phyloP scores from a whole-genome alignment of 2,329 filamentous ascomycete species.

The Cladosporium sp. region DNA sequence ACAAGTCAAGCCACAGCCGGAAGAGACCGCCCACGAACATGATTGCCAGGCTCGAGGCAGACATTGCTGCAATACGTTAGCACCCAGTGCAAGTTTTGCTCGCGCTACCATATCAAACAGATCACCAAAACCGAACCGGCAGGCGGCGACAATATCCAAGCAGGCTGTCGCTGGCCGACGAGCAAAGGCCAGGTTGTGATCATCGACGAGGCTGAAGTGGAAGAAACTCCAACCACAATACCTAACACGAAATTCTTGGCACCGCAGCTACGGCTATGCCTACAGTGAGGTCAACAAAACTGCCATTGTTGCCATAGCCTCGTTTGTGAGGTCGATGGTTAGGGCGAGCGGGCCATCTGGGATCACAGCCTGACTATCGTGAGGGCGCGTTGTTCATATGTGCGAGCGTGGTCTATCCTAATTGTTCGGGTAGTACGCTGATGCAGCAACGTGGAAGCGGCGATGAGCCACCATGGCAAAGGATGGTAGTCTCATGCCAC shows the following conservation, averaged over 20 bases:
- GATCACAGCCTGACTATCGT: background rate
- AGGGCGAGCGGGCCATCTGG: too few species aligned
- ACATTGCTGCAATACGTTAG: background rate
- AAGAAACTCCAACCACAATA: background rate
- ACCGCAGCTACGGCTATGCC: too few species aligned
- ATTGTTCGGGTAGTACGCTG: background rate
- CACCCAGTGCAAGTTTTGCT: too few species aligned
- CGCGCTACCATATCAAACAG: too few species aligned
- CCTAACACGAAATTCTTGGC: too few species aligned
- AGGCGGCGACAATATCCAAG: background rate
- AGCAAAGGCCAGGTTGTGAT: background rate
- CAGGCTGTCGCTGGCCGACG: background rate
- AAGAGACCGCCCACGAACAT: background rate
- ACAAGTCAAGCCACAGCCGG: background rate
- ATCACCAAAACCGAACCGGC: background rate
- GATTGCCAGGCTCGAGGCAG: background rate
- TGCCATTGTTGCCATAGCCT: too few species aligned
- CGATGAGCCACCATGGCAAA: constrained; percentile 62
- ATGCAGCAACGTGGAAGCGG: constrained; percentile 46
- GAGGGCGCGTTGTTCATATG: too few species aligned
- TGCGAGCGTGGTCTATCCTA: background rate
- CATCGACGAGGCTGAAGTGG: background rate
- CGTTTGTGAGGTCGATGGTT: too few species aligned
- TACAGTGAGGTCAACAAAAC: too few species aligned
- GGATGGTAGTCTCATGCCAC: constrained; percentile 55